These are phyloP conservation scores for Tricholoma furcatifolium DNA, from an alignment of 768 basidiomycete species.

Conservation along the genomic window DNA sequence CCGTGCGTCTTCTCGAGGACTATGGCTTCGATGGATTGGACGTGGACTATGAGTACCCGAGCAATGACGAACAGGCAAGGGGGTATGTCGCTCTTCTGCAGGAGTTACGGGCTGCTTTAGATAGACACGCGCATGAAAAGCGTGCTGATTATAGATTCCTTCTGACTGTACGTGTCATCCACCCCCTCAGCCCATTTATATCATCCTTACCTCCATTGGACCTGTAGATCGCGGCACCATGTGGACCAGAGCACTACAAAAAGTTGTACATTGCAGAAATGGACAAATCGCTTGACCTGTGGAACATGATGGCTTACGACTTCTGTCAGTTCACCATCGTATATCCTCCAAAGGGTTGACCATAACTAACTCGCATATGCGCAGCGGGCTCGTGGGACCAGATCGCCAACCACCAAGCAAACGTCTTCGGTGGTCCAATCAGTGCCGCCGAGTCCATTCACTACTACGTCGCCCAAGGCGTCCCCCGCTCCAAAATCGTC, in stretches of 20 bases:
- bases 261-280: constrained; percentile 80
- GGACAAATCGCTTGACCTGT: constrained; percentile 88
- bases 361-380: background rate
- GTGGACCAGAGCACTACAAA: constrained; percentile 83
- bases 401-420: constrained; percentile 82
- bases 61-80: constrained; percentile 68
- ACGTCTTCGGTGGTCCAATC: constrained; percentile 67
- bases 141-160: constrained; percentile 62
- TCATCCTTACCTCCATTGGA: background rate
- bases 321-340: constrained; percentile 51
- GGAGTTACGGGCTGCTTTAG: constrained; percentile 73
- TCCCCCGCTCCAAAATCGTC: constrained; percentile 77
- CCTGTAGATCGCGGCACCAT: constrained; percentile 84
- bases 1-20: constrained; percentile 82
- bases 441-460: constrained; percentile 63
- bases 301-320: constrained; percentile 97
- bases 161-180: constrained; percentile 57
- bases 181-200: background rate
- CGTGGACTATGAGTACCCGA: constrained; percentile 92
- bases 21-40: constrained; percentile 92
- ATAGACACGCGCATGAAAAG: constrained; percentile 63
- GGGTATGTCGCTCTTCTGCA: constrained; percentile 84
- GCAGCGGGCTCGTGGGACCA: constrained; percentile 77
- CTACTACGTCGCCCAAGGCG: constrained; percentile 71
- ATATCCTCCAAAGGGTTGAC: background rate